phyloP scores from a whole-genome alignment of 2,329 filamentous ascomycete genomes.

The Aspergillus aculeatinus region DNA sequence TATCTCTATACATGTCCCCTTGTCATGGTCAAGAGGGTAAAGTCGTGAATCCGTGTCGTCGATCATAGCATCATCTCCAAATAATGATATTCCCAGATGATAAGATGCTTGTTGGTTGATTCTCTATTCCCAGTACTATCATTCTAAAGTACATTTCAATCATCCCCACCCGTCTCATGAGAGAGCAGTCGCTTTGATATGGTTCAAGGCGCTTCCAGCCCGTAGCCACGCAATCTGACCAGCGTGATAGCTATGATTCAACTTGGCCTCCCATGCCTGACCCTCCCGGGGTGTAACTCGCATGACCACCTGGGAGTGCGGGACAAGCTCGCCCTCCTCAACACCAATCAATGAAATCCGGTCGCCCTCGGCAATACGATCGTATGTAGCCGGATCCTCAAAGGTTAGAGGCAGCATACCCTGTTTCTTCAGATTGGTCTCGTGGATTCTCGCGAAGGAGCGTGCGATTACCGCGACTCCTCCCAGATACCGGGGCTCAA shows the following conservation, averaged over 20 bases:
- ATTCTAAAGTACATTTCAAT: neutral
- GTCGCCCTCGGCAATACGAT: conserved; percentile 41
- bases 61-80: neutral
- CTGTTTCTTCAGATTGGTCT: conserved; percentile 99
- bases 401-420: conserved; percentile 98
- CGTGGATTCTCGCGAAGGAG: conserved; percentile 95
- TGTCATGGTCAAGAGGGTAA: too few species aligned
- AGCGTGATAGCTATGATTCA: conserved; percentile 36
- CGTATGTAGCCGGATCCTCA: conserved; percentile 85
- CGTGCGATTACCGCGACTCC: conserved; percentile 91
- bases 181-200: conserved; percentile 25
- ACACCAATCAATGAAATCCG: conserved; percentile 21
- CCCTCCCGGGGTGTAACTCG: conserved; percentile 26
- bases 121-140: neutral
- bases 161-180: neutral
- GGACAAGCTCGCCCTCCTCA: conserved; percentile 26
- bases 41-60: too few species aligned
- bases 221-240: conserved; percentile 36
- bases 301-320: conserved; percentile 32
- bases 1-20: too few species aligned
- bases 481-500: conserved; percentile 91
- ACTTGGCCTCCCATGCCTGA: conserved; percentile 25
- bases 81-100: neutral
- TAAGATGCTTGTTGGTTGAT: too few species aligned
- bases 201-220: conserved; percentile 38